Conservation (phyloP, 768 basidiomycete species). For the Chiua virens region DNA sequence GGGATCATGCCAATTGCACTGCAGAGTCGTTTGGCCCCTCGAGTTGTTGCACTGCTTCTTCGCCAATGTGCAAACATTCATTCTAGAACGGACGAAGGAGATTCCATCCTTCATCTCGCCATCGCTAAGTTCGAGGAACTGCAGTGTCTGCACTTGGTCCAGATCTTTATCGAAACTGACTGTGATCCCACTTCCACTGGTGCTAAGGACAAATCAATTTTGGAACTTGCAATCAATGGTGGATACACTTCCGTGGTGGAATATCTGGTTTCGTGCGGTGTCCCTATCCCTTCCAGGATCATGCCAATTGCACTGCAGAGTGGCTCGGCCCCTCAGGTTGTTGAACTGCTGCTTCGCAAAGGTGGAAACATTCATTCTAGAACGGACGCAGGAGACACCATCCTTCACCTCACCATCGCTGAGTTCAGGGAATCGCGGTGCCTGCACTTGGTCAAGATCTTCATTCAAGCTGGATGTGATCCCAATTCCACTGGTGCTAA, state of each 20-base stretch:
- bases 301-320: background rate
- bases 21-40: background rate
- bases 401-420: background rate
- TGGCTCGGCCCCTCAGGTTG: background rate
- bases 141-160: background rate
- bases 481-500: background rate
- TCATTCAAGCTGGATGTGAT: background rate
- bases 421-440: background rate
- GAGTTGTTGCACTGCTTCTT: background rate
- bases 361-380: background rate
- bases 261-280: no score
- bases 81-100: background rate
- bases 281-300: background rate
- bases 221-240: background rate
- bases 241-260: no score
- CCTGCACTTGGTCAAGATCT: background rate
- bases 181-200: background rate
- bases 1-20: background rate
- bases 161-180: background rate
- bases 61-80: background rate
- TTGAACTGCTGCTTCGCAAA: background rate
- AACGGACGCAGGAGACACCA: background rate
- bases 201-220: background rate
- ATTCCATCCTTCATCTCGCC: background rate
- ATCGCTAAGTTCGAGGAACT: background rate